Evolutionary conservation across 768 basidiomycete species (phyloP).

Genomic region (Exsudoporus frostii): DNA sequence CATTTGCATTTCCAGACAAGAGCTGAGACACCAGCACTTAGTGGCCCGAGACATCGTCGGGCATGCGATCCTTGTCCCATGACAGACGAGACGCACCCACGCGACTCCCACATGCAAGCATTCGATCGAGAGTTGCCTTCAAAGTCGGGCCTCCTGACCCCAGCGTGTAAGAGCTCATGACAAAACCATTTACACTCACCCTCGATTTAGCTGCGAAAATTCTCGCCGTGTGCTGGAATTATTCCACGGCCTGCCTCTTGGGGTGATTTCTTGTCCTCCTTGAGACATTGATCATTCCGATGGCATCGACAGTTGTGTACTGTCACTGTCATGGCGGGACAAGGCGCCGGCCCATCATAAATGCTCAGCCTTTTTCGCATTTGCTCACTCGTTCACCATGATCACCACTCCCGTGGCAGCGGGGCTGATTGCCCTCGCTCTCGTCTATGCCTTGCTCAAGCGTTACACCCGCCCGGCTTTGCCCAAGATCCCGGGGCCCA

Average conservation of each 20-base stretch:
- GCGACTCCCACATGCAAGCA: neutral
- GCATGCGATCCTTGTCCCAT: neutral
- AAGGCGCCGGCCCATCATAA: conserved; percentile 1
- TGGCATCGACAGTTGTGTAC: neutral
- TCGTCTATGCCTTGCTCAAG: conserved; percentile 1
- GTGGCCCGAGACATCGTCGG: neutral
- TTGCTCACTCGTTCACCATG: conserved; percentile 8
- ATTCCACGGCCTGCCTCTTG: neutral
- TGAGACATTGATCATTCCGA: conserved; percentile 1
- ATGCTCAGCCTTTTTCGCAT: neutral
- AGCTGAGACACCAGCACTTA: neutral
- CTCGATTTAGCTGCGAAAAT: neutral
- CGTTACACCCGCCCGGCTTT: conserved; percentile 4
- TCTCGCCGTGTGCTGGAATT: neutral
- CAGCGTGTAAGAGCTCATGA: conserved; percentile 3
- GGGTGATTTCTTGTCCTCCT: neutral
- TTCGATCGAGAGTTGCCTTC: neutral
- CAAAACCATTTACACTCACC: neutral
- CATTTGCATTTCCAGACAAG: neutral
- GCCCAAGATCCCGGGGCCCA: conserved; percentile 19
- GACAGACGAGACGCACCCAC: neutral
- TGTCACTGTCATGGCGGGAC: conserved; percentile 2
- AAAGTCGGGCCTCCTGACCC: neutral
- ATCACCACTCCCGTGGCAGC: neutral
- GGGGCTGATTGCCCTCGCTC: conserved; percentile 5